These are phyloP conservation scores for Gryganskiella cystojenkinii DNA, from an alignment of 192 early-diverging fungal genomes.

Conservation along the genomic window DNA sequence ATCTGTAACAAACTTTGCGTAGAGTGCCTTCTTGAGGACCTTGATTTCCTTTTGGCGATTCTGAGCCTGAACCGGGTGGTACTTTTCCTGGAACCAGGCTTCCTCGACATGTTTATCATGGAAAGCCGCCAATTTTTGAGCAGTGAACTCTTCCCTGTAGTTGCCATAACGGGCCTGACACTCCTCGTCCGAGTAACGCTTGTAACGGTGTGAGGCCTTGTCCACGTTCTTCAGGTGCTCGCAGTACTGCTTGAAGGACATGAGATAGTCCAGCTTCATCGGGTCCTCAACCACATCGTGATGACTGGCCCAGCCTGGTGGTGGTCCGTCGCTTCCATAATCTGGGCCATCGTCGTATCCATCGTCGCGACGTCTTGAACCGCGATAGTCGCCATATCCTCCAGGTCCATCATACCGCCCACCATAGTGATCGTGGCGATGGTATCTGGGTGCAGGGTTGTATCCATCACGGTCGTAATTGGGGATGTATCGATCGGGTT, in stretches of 20 bases:
- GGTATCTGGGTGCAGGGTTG: conserved; percentile 66
- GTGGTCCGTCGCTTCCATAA: conserved; percentile 16
- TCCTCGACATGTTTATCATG: conserved; percentile 81
- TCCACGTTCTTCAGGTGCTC: conserved; percentile 71
- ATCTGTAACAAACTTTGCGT: conserved; percentile 70
- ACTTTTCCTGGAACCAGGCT: conserved; percentile 95
- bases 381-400: conserved; percentile 54
- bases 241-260: conserved; percentile 79
- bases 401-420: conserved; percentile 52
- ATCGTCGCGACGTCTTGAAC: conserved; percentile 49
- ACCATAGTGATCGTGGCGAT: conserved; percentile 45
- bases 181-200: conserved; percentile 80
- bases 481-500: conserved; percentile 86
- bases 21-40: conserved; percentile 62
- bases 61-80: conserved; percentile 80
- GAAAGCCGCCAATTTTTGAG: conserved; percentile 76
- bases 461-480: conserved; percentile 87
- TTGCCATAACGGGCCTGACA: conserved; percentile 78
- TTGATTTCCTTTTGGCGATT: conserved; percentile 62
- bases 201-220: conserved; percentile 61
- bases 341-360: conserved; percentile 56
- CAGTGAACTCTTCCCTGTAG: conserved; percentile 85
- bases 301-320: conserved; percentile 42
- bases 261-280: conserved; percentile 76
- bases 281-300: conserved; percentile 71